These are phyloP conservation scores for Nicotiana paniculata DNA, from an alignment of 257 asterid species.

Conservation along the genomic window DNA sequence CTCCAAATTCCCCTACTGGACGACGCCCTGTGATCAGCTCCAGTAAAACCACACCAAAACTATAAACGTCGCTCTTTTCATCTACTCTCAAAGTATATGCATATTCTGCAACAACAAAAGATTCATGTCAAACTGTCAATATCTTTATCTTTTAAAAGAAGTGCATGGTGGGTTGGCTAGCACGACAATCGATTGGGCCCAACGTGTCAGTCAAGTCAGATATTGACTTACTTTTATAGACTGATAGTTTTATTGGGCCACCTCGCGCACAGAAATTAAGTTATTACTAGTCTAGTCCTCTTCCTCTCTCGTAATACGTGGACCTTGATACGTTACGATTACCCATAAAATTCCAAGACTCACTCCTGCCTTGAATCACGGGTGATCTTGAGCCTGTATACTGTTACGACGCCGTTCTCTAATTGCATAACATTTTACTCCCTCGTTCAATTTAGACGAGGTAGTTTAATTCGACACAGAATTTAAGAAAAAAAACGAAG, in stretches of 20 bases:
- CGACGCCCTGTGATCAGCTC: conserved; percentile 41
- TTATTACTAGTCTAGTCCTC: neutral
- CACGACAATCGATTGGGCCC: conserved; percentile 20
- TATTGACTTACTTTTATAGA: conserved; percentile 2
- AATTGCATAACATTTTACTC: neutral
- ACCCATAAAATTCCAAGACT: conserved; percentile 26
- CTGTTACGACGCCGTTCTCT: neutral
- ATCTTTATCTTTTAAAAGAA: neutral
- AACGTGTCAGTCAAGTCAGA: neutral
- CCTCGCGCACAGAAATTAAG: conserved; percentile 22
- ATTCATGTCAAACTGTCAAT: too few species aligned
- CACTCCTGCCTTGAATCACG: conserved; percentile 13
- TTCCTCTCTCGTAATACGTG: conserved; percentile 3
- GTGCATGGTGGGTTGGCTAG: conserved; percentile 17
- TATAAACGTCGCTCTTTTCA: conserved; percentile 44
- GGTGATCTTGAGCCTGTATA: conserved; percentile 10
- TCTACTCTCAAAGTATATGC: conserved; percentile 41
- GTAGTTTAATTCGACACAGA: too few species aligned
- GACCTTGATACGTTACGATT: conserved; percentile 21
- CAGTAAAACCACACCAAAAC: conserved; percentile 38
- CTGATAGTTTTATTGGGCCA: conserved; percentile 6
- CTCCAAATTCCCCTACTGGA: conserved; percentile 45
- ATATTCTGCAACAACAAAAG: conserved; percentile 25
- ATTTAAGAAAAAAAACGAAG: too few species aligned
- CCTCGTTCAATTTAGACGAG: too few species aligned